Evolutionary conservation across 2,329 filamentous ascomycete genomes (phyloP), one percentile per base, ranked within the genome.

Genomic region (Fusarium torulosum): DNA sequence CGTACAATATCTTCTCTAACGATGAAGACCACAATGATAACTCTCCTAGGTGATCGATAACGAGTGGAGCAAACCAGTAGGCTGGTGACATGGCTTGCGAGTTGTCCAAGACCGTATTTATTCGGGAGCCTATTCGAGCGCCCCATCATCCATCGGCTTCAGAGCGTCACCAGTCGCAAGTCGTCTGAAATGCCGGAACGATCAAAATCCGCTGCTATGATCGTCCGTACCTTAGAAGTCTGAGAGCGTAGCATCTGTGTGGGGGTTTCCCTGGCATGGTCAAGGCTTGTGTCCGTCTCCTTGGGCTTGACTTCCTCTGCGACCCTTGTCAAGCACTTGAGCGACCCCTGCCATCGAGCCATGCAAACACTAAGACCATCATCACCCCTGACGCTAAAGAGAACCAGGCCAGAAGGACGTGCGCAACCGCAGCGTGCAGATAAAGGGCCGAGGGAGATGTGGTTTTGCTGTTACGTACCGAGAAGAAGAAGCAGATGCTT

Each of bases 311-410:
- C 37, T 10, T 37, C 9, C n/a, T 37, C 7, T 37, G n/a, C 4
- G 17, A 58, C 46, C 62, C 54, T 51, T 59, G 53, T 53, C 51
- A 15, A 15, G 45, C 41, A 37, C 37, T 60, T 55, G 20, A 23
- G 49, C 52, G 47, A 50, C 42, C 63, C 40, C 33, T 61, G 47
- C 58, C 57, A 60, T 66, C 56, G 54, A 71, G 62, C 67, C 65
- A 72, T 55, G 43, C 31, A 47, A 27, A 45, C 45, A 43, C 45
- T 23, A 46, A 52, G 57, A 50, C 51, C 51, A 31, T 29, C 38
- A 42, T 62, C 47, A 45, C 62, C 67, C 65, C 67, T 72, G 70
- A 65, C 58, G 53, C 68, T 61, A 61, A 57, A 38, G 27, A 54
- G 51, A 45, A 40, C 40, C 57, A 55, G 41, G 51, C 38, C n/a